These are phyloP conservation scores for Lantana camara DNA, from an alignment of 257 asterid genomes.

Conservation along the genomic window DNA sequence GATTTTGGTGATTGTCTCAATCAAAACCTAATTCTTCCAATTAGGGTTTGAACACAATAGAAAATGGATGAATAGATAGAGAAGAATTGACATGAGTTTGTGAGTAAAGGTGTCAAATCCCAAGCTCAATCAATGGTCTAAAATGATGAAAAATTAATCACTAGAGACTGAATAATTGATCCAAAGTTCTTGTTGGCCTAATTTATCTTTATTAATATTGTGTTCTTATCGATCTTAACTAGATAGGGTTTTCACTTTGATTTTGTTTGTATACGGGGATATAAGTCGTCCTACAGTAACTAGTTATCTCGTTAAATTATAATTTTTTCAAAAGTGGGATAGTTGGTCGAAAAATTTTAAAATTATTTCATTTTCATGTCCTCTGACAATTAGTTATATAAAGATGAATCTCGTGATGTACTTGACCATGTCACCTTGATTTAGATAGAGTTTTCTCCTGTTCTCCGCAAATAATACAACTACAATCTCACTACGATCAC, in stretches of 20 bases:
- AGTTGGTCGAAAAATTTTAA: too few species aligned
- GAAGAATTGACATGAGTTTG: neutral
- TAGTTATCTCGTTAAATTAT: too few species aligned
- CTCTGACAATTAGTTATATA: too few species aligned
- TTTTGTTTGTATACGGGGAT: too few species aligned
- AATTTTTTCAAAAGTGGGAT: too few species aligned
- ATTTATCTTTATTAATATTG: neutral
- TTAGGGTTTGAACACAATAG: neutral
- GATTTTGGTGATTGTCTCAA: constrained; percentile 6
- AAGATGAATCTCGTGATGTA: too few species aligned
- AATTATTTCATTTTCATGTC: too few species aligned
- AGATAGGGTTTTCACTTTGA: neutral
- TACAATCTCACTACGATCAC: too few species aligned
- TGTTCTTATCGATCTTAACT: neutral
- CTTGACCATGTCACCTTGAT: too few species aligned
- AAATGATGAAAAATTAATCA: neutral
- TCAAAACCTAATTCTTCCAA: constrained; percentile 5
- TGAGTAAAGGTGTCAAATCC: constrained; percentile 9
- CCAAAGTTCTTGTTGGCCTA: neutral
- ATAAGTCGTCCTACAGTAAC: too few species aligned
- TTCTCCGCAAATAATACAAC: too few species aligned
- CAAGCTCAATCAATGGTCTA: neutral
- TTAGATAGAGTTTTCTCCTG: too few species aligned
- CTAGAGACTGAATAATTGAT: neutral
- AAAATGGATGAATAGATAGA: neutral